These are phyloP conservation scores for Mycena maculata DNA, from an alignment of 768 basidiomycete species.

Conservation along the genomic window DNA sequence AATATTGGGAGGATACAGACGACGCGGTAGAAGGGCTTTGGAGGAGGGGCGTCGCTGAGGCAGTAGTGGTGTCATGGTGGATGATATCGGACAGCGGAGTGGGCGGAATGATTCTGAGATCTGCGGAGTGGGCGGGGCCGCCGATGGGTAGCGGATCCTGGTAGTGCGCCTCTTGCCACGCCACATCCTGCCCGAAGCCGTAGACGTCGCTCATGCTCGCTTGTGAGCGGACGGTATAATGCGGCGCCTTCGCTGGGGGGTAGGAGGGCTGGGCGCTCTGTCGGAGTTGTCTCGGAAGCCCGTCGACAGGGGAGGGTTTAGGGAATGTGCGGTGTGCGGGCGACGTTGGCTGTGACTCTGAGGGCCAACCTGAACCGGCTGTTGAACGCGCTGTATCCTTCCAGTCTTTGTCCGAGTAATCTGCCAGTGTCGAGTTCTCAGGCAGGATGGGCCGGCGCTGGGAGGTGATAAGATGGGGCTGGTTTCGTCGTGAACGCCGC, in stretches of 20 bases:
- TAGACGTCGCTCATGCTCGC: conserved; percentile 2
- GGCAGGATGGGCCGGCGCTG: neutral
- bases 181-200: conserved; percentile 24
- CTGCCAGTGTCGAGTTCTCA: neutral
- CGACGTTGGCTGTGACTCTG: conserved; percentile 19
- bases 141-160: conserved; percentile 7
- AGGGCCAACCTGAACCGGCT: neutral
- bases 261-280: neutral
- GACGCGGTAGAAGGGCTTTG: conserved; percentile 21
- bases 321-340: neutral
- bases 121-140: conserved; percentile 9
- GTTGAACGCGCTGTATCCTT: neutral
- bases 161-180: conserved; percentile 31
- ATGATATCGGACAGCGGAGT: conserved; percentile 5
- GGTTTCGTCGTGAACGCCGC: neutral
- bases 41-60: neutral
- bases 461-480: neutral
- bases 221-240: conserved; percentile 14
- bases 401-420: neutral
- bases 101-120: neutral
- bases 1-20: conserved; percentile 18
- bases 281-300: neutral
- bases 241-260: neutral
- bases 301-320: neutral
- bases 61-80: neutral